Conservation (phyloP, 352 stramenopile genomes). For the Globisporangium echinulatum region DNA sequence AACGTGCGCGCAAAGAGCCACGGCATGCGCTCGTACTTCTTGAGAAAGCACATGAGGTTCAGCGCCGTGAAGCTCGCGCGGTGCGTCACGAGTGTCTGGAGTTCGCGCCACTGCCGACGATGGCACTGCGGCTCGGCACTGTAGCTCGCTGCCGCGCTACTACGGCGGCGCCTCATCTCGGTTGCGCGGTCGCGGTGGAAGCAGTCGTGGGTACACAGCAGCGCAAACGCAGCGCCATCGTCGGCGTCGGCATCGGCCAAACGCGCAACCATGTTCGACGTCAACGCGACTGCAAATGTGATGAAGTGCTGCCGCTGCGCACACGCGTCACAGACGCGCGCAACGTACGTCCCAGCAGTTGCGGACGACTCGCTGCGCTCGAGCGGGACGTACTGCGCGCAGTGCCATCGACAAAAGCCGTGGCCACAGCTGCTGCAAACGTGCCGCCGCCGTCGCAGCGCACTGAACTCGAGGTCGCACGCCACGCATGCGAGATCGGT, state of each 20-base stretch:
- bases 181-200: neutral
- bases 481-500: slow-evolving; percentile 11
- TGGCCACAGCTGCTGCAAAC: slow-evolving; percentile 19
- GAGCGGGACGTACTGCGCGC: slow-evolving; percentile 14
- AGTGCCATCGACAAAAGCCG: slow-evolving; percentile 25
- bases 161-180: neutral
- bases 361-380: neutral
- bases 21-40: slow-evolving; percentile 21
- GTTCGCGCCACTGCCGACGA: slow-evolving; percentile 13
- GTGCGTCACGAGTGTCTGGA: slow-evolving; percentile 17
- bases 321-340: slow-evolving; percentile 20
- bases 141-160: neutral
- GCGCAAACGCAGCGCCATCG: neutral
- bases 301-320: slow-evolving; percentile 25
- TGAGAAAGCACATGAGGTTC: slow-evolving; percentile 29
- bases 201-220: slow-evolving; percentile 5
- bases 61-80: slow-evolving; percentile 21
- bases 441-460: slow-evolving; percentile 12
- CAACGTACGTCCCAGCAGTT: neutral
- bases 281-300: slow-evolving; percentile 23
- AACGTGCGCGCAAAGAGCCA: slow-evolving; percentile 24
- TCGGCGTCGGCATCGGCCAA: neutral
- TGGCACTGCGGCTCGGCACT: slow-evolving; percentile 6
- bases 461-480: slow-evolving; percentile 19
- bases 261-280: slow-evolving; percentile 3